These are phyloP conservation scores for Colletotrichum costaricense DNA, from an alignment of 2,329 filamentous ascomycete genomes.

Conservation along the genomic window DNA sequence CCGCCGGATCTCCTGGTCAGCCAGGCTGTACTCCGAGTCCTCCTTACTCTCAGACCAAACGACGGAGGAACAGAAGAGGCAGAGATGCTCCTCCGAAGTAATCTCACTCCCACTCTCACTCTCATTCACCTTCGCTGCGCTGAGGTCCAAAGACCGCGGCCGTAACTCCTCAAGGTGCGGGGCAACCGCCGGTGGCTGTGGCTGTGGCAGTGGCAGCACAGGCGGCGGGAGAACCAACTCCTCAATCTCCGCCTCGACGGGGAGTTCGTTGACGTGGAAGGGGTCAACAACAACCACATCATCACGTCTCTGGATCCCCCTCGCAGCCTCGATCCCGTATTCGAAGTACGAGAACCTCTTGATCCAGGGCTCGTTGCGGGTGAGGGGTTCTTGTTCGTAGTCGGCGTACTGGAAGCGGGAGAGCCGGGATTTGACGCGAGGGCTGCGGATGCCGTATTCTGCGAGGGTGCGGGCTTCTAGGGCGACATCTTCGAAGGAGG, in stretches of 20 bases:
- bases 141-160: not conserved
- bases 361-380: not conserved
- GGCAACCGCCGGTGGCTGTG: fast-evolving
- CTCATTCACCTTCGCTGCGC: no score
- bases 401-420: not conserved
- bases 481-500: not conserved
- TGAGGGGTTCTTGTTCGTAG: not conserved
- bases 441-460: not conserved
- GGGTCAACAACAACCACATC: not conserved
- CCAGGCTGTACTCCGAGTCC: no score
- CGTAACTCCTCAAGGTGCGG: not conserved
- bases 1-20: no score
- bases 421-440: not conserved
- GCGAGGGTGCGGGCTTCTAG: not conserved
- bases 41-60: no score
- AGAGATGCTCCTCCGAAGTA: no score
- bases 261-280: no score
- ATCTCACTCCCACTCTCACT: no score
- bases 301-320: not conserved
- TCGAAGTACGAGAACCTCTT: not conserved
- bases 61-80: no score
- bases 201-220: not conserved
- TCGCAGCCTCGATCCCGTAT: not conserved
- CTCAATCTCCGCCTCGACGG: not conserved
- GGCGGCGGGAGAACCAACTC: not conserved